Conservation (phyloP, 306 rosid genomes). For the Arachis hypogaea region DNA sequence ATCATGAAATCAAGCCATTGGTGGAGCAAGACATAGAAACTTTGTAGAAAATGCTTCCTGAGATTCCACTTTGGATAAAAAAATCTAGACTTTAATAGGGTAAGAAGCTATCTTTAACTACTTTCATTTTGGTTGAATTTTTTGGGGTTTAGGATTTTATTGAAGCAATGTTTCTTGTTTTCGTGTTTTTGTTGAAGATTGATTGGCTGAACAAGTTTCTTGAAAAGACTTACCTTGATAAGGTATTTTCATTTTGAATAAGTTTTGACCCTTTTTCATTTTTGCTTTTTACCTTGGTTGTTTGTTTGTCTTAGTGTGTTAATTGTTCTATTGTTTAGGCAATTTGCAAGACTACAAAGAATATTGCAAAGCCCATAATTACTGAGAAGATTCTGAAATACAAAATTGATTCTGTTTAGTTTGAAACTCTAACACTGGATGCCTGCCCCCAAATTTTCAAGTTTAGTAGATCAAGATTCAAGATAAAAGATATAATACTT, state of each 20-base stretch:
- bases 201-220: no score
- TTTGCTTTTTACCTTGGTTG: background rate
- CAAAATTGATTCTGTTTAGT: conserved; percentile 81
- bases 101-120: conserved; percentile 30
- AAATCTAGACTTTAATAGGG: conserved; percentile 88
- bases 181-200: no score
- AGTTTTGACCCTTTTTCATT: background rate
- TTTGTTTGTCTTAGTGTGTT: conserved; percentile 4
- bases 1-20: conserved; percentile 68
- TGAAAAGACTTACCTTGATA: no score
- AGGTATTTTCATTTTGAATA: no score
- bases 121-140: no score
- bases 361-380: conserved; percentile 79
- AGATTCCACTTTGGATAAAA: conserved; percentile 89
- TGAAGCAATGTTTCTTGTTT: no score
- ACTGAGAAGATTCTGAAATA: conserved; percentile 84
- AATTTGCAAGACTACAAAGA: conserved; percentile 74
- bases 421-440: conserved; percentile 78
- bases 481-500: background rate
- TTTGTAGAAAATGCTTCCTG: conserved; percentile 76
- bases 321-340: background rate
- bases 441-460: conserved; percentile 93
- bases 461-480: conserved; percentile 50
- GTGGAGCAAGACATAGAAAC: conserved; percentile 63
- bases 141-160: no score